These are phyloP conservation scores for Penicillium occitanis DNA, from an alignment of 2,329 filamentous ascomycete genomes.

Conservation along the genomic window DNA sequence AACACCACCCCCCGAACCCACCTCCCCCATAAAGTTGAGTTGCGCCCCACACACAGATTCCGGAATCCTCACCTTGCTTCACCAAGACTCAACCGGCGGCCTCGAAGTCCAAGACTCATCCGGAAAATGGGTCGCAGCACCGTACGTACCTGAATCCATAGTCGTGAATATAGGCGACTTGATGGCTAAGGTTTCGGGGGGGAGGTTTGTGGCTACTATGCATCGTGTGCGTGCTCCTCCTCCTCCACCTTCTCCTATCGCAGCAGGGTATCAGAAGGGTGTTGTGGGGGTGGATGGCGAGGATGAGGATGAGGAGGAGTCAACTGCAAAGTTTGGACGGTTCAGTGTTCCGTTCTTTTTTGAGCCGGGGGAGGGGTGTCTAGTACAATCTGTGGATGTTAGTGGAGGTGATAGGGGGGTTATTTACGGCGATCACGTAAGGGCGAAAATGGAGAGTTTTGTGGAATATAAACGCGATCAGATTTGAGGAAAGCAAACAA, in stretches of 20 bases:
- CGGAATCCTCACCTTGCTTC: constrained; percentile 50
- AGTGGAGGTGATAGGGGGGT: constrained; percentile 28
- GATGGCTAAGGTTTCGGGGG: constrained; percentile 44
- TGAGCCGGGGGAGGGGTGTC: constrained; percentile 46
- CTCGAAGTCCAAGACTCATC: constrained; percentile 49
- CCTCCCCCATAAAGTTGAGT: constrained; percentile 26
- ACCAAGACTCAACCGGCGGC: constrained; percentile 50
- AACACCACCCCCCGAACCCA: constrained; percentile 16
- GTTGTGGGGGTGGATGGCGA: neutral
- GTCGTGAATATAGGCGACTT: constrained; percentile 51
- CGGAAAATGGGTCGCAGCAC: constrained; percentile 44
- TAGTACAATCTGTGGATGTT: constrained; percentile 42
- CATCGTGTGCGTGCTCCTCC: constrained; percentile 43
- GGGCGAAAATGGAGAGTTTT: constrained; percentile 47
- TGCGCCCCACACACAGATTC: constrained; percentile 43
- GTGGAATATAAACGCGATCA: constrained; percentile 35
- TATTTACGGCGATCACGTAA: constrained; percentile 45
- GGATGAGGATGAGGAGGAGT: neutral
- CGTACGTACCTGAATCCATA: constrained; percentile 43
- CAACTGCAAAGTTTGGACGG: constrained; percentile 28
- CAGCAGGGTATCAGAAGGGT: neutral
- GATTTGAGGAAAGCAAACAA: too few relatives aligned
- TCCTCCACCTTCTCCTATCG: neutral
- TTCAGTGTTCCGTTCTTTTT: constrained; percentile 53
- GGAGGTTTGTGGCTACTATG: constrained; percentile 47